These are phyloP conservation scores for Vicia villosa DNA, from an alignment of 306 rosid genomes.

Conservation along the genomic window DNA sequence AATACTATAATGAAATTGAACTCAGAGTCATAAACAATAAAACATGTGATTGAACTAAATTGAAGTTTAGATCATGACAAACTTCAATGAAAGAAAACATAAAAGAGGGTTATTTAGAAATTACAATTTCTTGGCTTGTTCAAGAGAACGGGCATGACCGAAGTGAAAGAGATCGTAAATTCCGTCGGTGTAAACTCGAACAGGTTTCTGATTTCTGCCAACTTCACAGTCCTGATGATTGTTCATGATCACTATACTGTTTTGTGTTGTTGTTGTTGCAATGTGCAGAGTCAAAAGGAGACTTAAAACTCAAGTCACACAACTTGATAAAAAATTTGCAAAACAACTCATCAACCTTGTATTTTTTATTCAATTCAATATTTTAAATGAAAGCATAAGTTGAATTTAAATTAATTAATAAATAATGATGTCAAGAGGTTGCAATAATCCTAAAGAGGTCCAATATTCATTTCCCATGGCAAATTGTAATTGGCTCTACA, in stretches of 20 bases:
- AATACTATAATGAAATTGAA: background rate
- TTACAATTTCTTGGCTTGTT: constrained; percentile 89
- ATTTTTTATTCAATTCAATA: too few relatives aligned
- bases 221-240: constrained; percentile 24
- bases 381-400: too few relatives aligned
- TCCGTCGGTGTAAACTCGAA: constrained; percentile 90
- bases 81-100: too few relatives aligned
- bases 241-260: constrained; percentile 25
- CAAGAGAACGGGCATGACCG: constrained; percentile 93
- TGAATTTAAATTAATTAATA: too few relatives aligned
- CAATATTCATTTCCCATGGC: too few relatives aligned
- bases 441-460: too few relatives aligned
- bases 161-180: constrained; percentile 98
- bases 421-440: too few relatives aligned
- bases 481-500: background rate
- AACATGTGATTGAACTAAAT: constrained; percentile 11
- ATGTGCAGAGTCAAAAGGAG: background rate
- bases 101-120: background rate
- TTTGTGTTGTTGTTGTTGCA: background rate
- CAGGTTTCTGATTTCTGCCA: constrained; percentile 44
- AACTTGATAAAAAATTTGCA: too few relatives aligned
- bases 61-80: too few relatives aligned
- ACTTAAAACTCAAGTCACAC: background rate
- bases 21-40: background rate
- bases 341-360: too few relatives aligned